phyloP scores from a whole-genome alignment of 2,329 filamentous ascomycete genomes.

The Colletotrichum camelliae region DNA sequence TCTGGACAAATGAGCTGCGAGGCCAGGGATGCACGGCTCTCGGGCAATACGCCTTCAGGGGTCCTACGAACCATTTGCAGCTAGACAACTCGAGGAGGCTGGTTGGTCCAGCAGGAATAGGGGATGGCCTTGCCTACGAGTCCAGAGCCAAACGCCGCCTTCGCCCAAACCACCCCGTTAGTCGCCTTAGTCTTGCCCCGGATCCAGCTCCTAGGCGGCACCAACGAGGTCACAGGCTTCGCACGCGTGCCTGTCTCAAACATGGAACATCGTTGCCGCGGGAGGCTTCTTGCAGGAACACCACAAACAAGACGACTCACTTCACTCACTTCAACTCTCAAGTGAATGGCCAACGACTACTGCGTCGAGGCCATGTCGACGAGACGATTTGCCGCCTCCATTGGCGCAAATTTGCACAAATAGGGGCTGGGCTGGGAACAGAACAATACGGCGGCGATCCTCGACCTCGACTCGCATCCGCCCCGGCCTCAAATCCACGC shows the following conservation, averaged over 20 bases:
- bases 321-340: not conserved
- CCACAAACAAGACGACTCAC: not conserved
- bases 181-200: slow-evolving; percentile 11
- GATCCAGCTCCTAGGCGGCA: not conserved
- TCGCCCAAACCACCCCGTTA: slow-evolving; percentile 12
- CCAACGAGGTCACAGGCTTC: slow-evolving; percentile 10
- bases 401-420: not conserved
- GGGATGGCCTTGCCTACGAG: not conserved
- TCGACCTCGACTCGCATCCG: not conserved
- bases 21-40: slow-evolving; percentile 6
- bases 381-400: not conserved
- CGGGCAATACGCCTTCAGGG: slow-evolving; percentile 17
- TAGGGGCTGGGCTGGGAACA: not conserved
- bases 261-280: not conserved
- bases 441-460: not conserved
- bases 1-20: slow-evolving; percentile 16
- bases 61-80: slow-evolving; percentile 8
- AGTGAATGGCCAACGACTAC: not conserved
- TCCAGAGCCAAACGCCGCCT: not conserved
- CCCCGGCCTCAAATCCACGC: not conserved
- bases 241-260: slow-evolving; percentile 8
- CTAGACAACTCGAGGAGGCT: slow-evolving; percentile 6
- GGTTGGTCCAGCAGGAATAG: slow-evolving; percentile 1
- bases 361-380: not conserved
- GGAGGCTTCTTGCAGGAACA: not conserved